Evolutionary conservation across 179 eudicot species (phyloP).

Genomic region (Amaranthus tricolor): DNA sequence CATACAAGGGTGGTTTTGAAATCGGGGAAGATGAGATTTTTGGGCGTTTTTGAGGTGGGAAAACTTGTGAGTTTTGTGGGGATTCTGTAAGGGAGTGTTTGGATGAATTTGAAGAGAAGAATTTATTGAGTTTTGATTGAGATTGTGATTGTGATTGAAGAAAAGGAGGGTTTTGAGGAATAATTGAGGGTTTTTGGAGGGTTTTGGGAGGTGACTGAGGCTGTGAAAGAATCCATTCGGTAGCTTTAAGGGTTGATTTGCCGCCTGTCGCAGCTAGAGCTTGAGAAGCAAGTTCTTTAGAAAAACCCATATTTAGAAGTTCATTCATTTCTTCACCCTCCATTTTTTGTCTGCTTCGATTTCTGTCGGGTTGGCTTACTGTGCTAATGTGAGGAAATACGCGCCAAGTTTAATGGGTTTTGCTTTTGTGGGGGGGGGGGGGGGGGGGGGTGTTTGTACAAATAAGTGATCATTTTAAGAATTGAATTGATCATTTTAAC

Average conservation of each 20-base stretch:
- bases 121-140: slow-evolving; percentile 55
- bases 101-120: slow-evolving; percentile 35
- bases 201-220: slow-evolving; percentile 20
- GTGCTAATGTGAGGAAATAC: background rate
- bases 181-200: slow-evolving; percentile 16
- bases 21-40: slow-evolving; percentile 20
- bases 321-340: slow-evolving; percentile 34
- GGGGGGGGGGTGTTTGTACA: too few relatives aligned
- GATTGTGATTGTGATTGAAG: slow-evolving; percentile 28
- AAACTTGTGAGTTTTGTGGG: slow-evolving; percentile 20
- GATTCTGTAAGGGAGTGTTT: slow-evolving; percentile 23
- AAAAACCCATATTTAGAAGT: slow-evolving; percentile 74
- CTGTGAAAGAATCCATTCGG: slow-evolving; percentile 72
- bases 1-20: slow-evolving; percentile 42
- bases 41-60: slow-evolving; percentile 29
- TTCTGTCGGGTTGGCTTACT: background rate
- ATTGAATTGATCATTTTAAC: too few relatives aligned
- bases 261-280: slow-evolving; percentile 66
- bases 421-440: too few relatives aligned
- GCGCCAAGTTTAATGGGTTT: slow-evolving; percentile 3
- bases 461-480: too few relatives aligned
- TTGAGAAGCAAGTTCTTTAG: slow-evolving; percentile 44
- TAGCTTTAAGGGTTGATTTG: slow-evolving; percentile 42
- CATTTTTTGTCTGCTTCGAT: slow-evolving; percentile 5
- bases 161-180: slow-evolving; percentile 4